A percentile compares a stretch with the other conserved stretches of the same genome.
These are phyloP conservation scores for Vitis rupestris DNA, from an alignment of 164 flowering plant genomes.

Conservation along the genomic window DNA sequence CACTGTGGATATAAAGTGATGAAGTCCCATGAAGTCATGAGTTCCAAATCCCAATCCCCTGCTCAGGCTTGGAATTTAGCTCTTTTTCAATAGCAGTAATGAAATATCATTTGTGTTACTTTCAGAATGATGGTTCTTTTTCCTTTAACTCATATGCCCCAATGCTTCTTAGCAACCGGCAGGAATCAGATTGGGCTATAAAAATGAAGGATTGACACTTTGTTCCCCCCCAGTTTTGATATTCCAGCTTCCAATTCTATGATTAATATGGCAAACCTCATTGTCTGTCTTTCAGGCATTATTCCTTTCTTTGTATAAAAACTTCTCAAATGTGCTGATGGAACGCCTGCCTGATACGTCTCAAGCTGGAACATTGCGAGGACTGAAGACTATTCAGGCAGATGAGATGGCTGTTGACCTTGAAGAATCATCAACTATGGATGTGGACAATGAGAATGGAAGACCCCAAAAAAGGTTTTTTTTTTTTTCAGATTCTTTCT, in stretches of 20 bases:
- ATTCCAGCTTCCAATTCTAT: not conserved
- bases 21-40: too few relatives aligned
- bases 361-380: slow-evolving; percentile 38
- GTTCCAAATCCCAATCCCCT: too few relatives aligned
- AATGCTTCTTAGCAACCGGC: not conserved
- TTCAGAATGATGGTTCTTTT: not conserved
- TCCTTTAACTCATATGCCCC: not conserved
- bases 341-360: slow-evolving; percentile 70
- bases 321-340: slow-evolving; percentile 60
- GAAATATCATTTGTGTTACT: too few relatives aligned
- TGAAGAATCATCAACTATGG: slow-evolving; percentile 73
- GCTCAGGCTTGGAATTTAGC: too few relatives aligned
- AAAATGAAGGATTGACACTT: not conserved
- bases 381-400: slow-evolving; percentile 33
- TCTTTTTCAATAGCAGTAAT: too few relatives aligned
- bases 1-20: too few relatives aligned
- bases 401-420: slow-evolving; percentile 64
- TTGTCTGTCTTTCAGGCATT: slow-evolving; percentile 48
- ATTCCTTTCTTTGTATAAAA: slow-evolving; percentile 69
- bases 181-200: not conserved
- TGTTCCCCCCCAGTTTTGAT: too few relatives aligned
- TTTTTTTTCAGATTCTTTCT: not conserved
- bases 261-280: not conserved
- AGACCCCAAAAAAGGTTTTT: slow-evolving; percentile 50
- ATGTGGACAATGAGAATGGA: slow-evolving; percentile 66